Evolutionary conservation across 225 moss, liverwort and hornwort species (phyloP), one percentile per base, ranked within the genome.

Genomic region (Marchantia paleacea): DNA sequence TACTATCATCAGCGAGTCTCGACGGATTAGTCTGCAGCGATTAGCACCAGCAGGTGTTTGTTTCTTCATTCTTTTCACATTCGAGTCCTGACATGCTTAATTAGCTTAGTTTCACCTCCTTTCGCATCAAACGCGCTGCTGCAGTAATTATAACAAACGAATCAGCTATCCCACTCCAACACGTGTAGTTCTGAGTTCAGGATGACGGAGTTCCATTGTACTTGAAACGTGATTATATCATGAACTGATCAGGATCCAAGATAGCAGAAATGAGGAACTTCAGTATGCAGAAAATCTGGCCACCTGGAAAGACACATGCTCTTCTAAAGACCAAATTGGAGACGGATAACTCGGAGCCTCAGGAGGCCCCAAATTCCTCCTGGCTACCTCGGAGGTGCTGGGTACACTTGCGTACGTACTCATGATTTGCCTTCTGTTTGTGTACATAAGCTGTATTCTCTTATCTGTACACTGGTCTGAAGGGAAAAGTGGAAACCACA

Each of bases 31-130:
- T 62, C 62, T 86, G 7, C 80, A 66, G 2, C 14, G 77, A 9
- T n/a, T 68, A 68, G 80, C 85, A 55, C 85, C 80, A 30, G 54
- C 57, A 85, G 85, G 85, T 85, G 61, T 29, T n/a, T 85, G 61
- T 29, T 16, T 52, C 8, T 22, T 65, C 29, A 47, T 60, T 60
- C 60, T 60, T 62, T 6, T 62, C 58, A 16, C n/a, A 62, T 62
- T 60, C 18, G 7, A 5, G 60, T 16, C 39, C 14, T 52, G 65
- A 24, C n/a, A 62, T 62, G 10, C 3, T 2, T 39, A 39, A 5
- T 39, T 39, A 39, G 39, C 39, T 5, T 39, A 2, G 39, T 39
- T 39, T 39, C 9, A 10, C 61, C 18, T 22, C n/a, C 9, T 4
- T 58, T 8, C 22, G 22, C n/a, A 62, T 24, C 7, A 24, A 62